Evolutionary conservation across 768 basidiomycete species (phyloP), one percentile per base, ranked within the genome.

Genomic region (Tephrocybe sp.): DNA sequence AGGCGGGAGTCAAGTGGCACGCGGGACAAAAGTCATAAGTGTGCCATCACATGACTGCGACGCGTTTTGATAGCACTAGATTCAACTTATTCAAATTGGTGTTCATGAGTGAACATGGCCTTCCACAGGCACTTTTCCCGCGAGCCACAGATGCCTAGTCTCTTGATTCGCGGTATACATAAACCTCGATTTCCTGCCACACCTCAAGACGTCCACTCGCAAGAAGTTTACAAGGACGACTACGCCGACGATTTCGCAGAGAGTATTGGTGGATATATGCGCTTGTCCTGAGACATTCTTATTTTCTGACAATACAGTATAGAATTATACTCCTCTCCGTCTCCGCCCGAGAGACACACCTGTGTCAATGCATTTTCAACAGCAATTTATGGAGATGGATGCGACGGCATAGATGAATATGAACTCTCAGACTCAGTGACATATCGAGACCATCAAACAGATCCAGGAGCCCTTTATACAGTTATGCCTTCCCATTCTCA

Each of bases 261-360:
- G 53, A 69, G 65, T 32, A 65, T 65, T 51, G 61, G 71, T 71
- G 55, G 50, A 55, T 73, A 64, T 69, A 69, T 72, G 72, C 69
- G 63, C 56, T 18, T 25, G 39, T 37, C 28, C 19, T 16, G 51
- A n/a, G 28, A 40, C 21, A 27, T 35, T 18, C 39, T 42, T 26
- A 22, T 8, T 22, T 24, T 26, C 28, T 35, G 40, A 44, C 36
- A 19, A 41, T 38, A 28, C n/a, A 41, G 49, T 1, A 48, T 27
- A 45, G 47, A 43, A 39, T 49, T 27, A 2, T 25, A 54, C 30
- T 65, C 64, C 38, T 61, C 65, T 39, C 55, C 56, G 5, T 64
- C 57, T 21, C 52, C 43, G 19, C 24, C 34, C 13, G 45, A 39
- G 31, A 57, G 34, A 30, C 25, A 16, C 26, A 32, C n/a, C n/a